Evolutionary conservation across 768 basidiomycete species (phyloP).

Genomic region (Amanita muscaria): DNA sequence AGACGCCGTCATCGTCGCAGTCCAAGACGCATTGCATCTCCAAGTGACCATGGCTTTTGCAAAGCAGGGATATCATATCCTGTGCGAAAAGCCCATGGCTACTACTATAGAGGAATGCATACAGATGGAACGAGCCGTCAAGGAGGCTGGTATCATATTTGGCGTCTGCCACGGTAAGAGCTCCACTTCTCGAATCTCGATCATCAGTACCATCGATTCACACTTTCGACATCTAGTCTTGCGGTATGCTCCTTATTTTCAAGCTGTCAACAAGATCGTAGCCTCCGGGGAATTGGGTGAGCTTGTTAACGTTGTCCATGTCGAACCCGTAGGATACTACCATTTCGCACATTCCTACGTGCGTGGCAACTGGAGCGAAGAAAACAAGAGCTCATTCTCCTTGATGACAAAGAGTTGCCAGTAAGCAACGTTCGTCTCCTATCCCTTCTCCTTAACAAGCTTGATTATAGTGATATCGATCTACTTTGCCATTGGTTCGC

Average conservation of each 20-base stretch:
- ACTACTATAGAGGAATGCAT: constrained; percentile 66
- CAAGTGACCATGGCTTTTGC: constrained; percentile 71
- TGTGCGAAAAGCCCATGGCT: constrained; percentile 93
- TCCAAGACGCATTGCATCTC: constrained; percentile 73
- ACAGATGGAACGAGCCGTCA: constrained; percentile 64
- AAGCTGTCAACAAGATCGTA: constrained; percentile 60
- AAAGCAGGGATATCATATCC: constrained; percentile 75
- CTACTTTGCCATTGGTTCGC: constrained; percentile 71
- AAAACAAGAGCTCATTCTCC: constrained; percentile 65
- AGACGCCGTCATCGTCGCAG: constrained; percentile 74
- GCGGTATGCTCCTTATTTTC: constrained; percentile 79
- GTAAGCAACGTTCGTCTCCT: constrained; percentile 33
- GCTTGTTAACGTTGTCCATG: constrained; percentile 73
- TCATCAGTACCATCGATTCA: no score
- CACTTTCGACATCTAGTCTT: constrained; percentile 48
- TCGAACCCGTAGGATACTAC: constrained; percentile 81
- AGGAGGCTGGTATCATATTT: constrained; percentile 64
- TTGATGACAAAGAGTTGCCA: constrained; percentile 90
- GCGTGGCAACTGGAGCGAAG: constrained; percentile 70
- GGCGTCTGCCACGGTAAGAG: constrained; percentile 75
- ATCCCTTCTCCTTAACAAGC: constrained; percentile 6
- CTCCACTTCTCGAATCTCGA: no score
- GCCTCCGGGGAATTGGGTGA: constrained; percentile 65
- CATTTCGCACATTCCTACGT: constrained; percentile 91
- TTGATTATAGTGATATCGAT: constrained; percentile 64